A percentile compares a stretch with the other conserved stretches of the same genome.
Conservation (phyloP, 306 rosid species). For the Quercus rubra region DNA sequence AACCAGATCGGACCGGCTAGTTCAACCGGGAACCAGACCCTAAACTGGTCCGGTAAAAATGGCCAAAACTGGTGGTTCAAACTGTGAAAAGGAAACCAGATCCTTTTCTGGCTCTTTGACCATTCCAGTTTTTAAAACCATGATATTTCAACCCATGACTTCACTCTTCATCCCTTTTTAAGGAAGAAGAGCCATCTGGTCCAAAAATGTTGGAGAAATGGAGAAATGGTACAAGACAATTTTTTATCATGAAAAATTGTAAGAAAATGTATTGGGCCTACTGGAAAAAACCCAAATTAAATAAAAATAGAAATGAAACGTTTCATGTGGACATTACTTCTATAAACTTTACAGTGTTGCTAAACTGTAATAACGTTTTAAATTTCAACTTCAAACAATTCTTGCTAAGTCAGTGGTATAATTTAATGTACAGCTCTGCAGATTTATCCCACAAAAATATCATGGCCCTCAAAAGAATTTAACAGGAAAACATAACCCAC, state of each 20-base stretch:
- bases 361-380: background rate
- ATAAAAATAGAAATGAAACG: background rate
- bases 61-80: too few species aligned
- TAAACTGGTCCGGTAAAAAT: too few species aligned
- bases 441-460: slow-evolving; percentile 1
- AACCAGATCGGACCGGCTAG: too few species aligned
- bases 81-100: too few species aligned
- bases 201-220: background rate
- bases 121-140: too few species aligned
- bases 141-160: background rate
- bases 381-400: background rate
- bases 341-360: background rate
- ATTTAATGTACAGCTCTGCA: background rate
- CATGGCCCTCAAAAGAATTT: background rate
- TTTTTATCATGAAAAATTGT: background rate
- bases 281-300: background rate
- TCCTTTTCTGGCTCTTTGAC: too few species aligned
- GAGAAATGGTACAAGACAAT: background rate
- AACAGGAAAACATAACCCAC: slow-evolving; percentile 31
- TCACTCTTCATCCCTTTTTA: background rate
- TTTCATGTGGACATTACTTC: background rate
- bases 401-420: background rate
- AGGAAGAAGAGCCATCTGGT: background rate
- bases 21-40: too few species aligned
- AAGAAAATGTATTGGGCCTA: background rate